phyloP scores from a whole-genome alignment of 192 early-diverging fungal species.

The Funneliformis geosporum region DNA sequence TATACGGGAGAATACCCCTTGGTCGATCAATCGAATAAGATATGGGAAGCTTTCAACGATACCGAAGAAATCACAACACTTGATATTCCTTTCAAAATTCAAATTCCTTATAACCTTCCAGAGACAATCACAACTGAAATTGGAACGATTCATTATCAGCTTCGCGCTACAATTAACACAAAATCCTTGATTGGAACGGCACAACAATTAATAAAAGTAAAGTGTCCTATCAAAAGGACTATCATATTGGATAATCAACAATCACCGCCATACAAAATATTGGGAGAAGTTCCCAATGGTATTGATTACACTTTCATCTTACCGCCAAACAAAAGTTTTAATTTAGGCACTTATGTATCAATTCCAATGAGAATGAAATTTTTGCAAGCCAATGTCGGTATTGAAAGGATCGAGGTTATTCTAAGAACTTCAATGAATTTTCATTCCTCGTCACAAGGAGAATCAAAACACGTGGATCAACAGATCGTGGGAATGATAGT shows the following conservation, averaged over 20 bases:
- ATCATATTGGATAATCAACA: not conserved
- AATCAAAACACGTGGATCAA: constrained; percentile 16
- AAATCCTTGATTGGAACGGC: not conserved
- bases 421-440: constrained; percentile 31
- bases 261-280: constrained; percentile 15
- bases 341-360: constrained; percentile 17
- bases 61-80: not conserved
- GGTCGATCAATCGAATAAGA: constrained; percentile 17
- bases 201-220: constrained; percentile 2
- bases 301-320: constrained; percentile 30
- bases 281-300: constrained; percentile 17
- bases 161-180: not conserved
- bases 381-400: not conserved
- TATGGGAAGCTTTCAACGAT: constrained; percentile 29
- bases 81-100: constrained; percentile 27
- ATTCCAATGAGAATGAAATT: constrained; percentile 27
- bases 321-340: constrained; percentile 31
- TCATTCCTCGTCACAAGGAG: constrained; percentile 10
- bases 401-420: constrained; percentile 18
- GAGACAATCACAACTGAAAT: constrained; percentile 17
- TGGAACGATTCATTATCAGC: not conserved
- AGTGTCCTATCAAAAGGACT: constrained; percentile 15
- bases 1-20: constrained; percentile 21
- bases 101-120: constrained; percentile 27
- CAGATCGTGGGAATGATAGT: not conserved